Conservation (phyloP, 371 early-diverging fungal species). For the Entomophthora muscae region DNA sequence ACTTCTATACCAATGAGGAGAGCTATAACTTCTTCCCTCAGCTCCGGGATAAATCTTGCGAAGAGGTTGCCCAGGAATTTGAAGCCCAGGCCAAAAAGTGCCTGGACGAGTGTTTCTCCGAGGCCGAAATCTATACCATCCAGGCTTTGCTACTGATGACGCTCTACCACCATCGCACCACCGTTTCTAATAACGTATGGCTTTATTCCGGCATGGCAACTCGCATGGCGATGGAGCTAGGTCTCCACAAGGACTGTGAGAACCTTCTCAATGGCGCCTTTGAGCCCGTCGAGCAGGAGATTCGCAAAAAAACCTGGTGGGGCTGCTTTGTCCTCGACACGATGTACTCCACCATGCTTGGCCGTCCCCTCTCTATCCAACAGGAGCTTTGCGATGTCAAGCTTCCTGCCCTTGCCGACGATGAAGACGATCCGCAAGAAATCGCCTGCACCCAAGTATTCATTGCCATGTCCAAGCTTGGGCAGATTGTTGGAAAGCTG, state of each 20-base stretch:
- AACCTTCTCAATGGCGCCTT: slow-evolving; percentile 23
- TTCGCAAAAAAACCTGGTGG: slow-evolving; percentile 37
- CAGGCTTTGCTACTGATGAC: slow-evolving; percentile 20
- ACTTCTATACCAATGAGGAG: slow-evolving; percentile 28
- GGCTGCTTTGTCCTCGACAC: slow-evolving; percentile 37
- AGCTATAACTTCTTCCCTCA: slow-evolving; percentile 8
- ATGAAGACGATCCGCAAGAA: slow-evolving; percentile 8
- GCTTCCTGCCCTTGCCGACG: slow-evolving; percentile 8
- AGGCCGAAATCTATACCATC: slow-evolving; percentile 11
- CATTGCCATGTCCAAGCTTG: slow-evolving; percentile 9
- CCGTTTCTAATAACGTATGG: slow-evolving; percentile 16
- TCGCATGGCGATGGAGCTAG: slow-evolving; percentile 41
- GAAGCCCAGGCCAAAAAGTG: slow-evolving; percentile 10
- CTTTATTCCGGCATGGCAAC: slow-evolving; percentile 27
- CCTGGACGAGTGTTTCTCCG: slow-evolving; percentile 9
- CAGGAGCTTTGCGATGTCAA: slow-evolving; percentile 8
- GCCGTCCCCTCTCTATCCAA: slow-evolving; percentile 9
- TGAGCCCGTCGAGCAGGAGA: slow-evolving; percentile 27
- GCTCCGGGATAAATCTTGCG: slow-evolving; percentile 4
- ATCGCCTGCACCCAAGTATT: slow-evolving; percentile 1
- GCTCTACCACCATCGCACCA: slow-evolving; percentile 9
- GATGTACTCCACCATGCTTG: slow-evolving; percentile 5
- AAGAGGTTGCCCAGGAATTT: slow-evolving; percentile 8
- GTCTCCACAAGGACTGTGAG: slow-evolving; percentile 35
- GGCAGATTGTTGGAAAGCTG: slow-evolving; percentile 6